A percentile compares a stretch with the other conserved stretches of the same genome.
Conservation (phyloP, 805 yeast genomes). For the Ogataea wickerhamii region DNA sequence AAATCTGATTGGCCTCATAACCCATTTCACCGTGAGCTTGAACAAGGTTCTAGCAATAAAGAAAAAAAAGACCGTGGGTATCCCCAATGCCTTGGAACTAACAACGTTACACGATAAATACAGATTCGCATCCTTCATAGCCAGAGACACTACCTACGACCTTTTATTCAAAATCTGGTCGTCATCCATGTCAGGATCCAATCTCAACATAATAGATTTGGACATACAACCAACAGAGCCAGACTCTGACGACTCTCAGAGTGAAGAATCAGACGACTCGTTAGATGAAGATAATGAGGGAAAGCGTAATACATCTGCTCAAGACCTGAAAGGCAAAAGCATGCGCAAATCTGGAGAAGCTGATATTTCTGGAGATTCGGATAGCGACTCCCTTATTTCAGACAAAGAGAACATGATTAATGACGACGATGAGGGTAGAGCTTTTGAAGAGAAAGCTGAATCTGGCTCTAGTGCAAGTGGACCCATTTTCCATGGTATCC, state of each 20-base stretch:
- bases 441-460: constrained; percentile 14
- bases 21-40: constrained; percentile 53
- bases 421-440: constrained; percentile 27
- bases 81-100: constrained; percentile 66
- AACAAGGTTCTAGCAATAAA: constrained; percentile 61
- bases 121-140: constrained; percentile 60
- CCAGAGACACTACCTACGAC: constrained; percentile 52
- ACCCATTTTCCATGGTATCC: constrained; percentile 36
- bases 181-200: constrained; percentile 32
- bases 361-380: constrained; percentile 18
- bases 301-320: constrained; percentile 1
- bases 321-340: neutral
- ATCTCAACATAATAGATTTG: constrained; percentile 17
- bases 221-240: constrained; percentile 30
- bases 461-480: constrained; percentile 13
- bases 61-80: constrained; percentile 60
- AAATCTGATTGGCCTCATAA: constrained; percentile 64
- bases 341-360: constrained; percentile 14
- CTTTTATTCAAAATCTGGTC: constrained; percentile 63
- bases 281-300: constrained; percentile 23
- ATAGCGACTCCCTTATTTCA: constrained; percentile 27
- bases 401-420: constrained; percentile 32
- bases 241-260: constrained; percentile 32
- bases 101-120: constrained; percentile 60
- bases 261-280: constrained; percentile 24